Evolutionary conservation across 768 basidiomycete species (phyloP), one percentile per base, ranked within the genome.

Genomic region (Cyclocybe cylindracea): DNA sequence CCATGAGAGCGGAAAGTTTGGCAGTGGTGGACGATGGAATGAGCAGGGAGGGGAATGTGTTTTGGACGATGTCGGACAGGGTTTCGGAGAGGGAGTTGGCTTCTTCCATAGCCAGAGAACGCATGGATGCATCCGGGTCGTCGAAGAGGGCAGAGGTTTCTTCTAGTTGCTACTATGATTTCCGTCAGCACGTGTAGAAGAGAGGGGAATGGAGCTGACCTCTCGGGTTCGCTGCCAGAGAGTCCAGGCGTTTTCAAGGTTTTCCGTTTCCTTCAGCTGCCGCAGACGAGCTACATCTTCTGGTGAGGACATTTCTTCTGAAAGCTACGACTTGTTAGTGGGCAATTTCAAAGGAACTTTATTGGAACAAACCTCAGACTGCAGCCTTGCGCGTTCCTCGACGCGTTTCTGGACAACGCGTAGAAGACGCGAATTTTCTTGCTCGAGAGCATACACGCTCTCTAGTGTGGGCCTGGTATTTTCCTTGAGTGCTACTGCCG

Each of bases 71-170:
- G 4, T 67, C 51, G 3, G 66, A 62, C 40, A 79, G 68, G 4
- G 62, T 59, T 7, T 62, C 48, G 3, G 71, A 65, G 42, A 91
- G 78, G 3, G 69, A 48, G 3, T 65, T 62, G 53, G 85, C 78
- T 60, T 94, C 93, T 34, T 88, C 85, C 1, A 68, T 60, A 0
- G 92, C 93, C 50, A 97, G 75, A 7, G 79, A 66, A 5, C 87
- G 86, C 79, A 98, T 87, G 2, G 79, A 71, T 1, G 84, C 78
- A 61, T 96, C 94, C 0, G 86, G 71, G 60, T 96, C 94, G 34
- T 73, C 62, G 2, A 93, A 79, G 1, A 93, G 79, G 0, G 77
- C 64, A 2, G 71, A 63, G 0, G 85, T 85, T 58, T 89, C 88
- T 58, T 80, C 68, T 32, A 91, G 70, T 40, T 84, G 79, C 89